Conservation (phyloP, 805 yeast species). For the Cyberlindnera mrakii region DNA sequence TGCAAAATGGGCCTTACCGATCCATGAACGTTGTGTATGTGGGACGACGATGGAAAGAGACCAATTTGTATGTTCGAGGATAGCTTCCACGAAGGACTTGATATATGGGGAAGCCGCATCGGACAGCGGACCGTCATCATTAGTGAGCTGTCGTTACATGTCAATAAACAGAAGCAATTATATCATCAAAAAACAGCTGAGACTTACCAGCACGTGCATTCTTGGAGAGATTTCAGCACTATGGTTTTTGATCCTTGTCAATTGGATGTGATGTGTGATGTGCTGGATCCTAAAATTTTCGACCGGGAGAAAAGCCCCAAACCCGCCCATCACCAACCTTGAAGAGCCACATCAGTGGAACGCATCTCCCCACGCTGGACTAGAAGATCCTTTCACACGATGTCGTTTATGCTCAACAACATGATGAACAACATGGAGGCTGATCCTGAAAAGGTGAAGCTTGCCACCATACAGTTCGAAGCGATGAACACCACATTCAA, state of each 20-base stretch:
- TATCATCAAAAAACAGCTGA: background rate
- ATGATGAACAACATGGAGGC: constrained; percentile 44
- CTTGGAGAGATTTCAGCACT: background rate
- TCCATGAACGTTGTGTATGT: constrained; percentile 83
- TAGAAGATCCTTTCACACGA: constrained; percentile 16
- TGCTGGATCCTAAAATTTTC: background rate
- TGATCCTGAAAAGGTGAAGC: constrained; percentile 51
- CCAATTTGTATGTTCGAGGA: constrained; percentile 69
- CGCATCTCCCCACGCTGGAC: background rate
- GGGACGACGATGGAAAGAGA: constrained; percentile 81
- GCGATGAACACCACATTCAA: constrained; percentile 56
- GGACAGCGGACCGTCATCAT: constrained; percentile 94
- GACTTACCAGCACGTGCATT: constrained; percentile 15
- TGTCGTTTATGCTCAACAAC: constrained; percentile 56
- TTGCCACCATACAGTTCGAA: constrained; percentile 63
- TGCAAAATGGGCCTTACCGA: constrained; percentile 94
- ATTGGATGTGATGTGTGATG: background rate
- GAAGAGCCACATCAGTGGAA: background rate
- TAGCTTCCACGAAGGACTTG: constrained; percentile 69
- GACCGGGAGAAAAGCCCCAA: background rate
- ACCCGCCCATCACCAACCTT: background rate
- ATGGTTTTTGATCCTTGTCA: background rate
- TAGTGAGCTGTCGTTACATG: constrained; percentile 46
- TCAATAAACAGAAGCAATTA: background rate
- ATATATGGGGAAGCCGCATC: constrained; percentile 78